phyloP scores from a whole-genome alignment of 108 stramenopile genomes.

The Epipyxis sp. region DNA sequence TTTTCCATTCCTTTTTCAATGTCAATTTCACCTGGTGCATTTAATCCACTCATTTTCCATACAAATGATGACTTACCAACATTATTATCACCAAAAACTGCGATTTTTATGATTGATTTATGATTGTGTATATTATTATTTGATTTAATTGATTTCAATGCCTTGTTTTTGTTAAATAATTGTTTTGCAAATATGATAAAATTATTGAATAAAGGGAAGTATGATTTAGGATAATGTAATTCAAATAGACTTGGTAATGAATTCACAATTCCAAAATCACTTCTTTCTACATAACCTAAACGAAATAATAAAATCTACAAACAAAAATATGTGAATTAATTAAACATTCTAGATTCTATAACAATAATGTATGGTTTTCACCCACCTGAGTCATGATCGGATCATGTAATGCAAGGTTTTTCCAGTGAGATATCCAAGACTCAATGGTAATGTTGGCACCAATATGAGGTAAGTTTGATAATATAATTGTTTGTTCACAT shows the following conservation, averaged over 20 bases:
- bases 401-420: background rate
- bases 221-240: background rate
- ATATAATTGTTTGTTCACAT: background rate
- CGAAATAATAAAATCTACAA: background rate
- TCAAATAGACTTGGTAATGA: background rate
- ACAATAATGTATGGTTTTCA: no score
- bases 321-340: background rate
- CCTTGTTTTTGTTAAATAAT: no score
- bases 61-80: background rate
- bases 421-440: constrained; percentile 1
- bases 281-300: background rate
- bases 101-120: background rate
- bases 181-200: no score
- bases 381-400: background rate
- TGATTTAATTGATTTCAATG: background rate
- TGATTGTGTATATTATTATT: background rate
- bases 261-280: background rate
- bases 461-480: background rate
- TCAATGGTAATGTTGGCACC: background rate
- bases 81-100: constrained; percentile 1
- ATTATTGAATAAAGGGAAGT: background rate
- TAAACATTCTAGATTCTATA: no score
- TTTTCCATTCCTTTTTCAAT: background rate
- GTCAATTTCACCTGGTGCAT: background rate
- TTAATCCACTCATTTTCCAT: background rate